Evolutionary conservation across 495 filamentous ascomycete species (phyloP).

Genomic region (Lophiostoma macrostomum): DNA sequence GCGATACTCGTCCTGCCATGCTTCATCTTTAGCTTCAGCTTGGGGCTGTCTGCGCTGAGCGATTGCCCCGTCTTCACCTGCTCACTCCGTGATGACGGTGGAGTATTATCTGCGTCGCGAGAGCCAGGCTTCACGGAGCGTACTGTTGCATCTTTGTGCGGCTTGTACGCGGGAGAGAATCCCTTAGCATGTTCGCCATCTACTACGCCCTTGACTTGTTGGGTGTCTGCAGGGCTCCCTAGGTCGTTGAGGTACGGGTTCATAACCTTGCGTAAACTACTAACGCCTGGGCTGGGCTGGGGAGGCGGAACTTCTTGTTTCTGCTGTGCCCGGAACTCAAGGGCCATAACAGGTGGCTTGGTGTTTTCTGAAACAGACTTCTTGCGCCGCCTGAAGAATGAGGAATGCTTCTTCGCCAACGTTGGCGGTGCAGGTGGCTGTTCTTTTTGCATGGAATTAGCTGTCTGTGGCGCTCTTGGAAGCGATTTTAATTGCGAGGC

Average conservation of each 20-base stretch:
- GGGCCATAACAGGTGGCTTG: conserved; percentile 49
- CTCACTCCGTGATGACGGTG: conserved; percentile 24
- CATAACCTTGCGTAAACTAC: conserved; percentile 87
- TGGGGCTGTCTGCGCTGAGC: conserved; percentile 23
- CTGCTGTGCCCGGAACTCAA: conserved; percentile 33
- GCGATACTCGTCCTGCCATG: conserved; percentile 20
- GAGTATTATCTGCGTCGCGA: conserved; percentile 20
- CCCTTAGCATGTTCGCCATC: conserved; percentile 37
- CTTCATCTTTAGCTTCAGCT: conserved; percentile 32
- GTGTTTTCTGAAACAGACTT: conserved; percentile 66
- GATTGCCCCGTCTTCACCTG: conserved; percentile 19
- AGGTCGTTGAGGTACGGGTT: conserved; percentile 66
- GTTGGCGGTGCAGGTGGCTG: conserved; percentile 47
- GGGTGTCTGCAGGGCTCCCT: conserved; percentile 26
- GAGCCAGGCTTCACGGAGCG: conserved; percentile 45
- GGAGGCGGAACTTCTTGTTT: conserved; percentile 36
- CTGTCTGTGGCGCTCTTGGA: conserved; percentile 19
- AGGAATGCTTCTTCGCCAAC: conserved; percentile 85
- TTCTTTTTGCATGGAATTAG: conserved; percentile 15
- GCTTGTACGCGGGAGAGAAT: conserved; percentile 65
- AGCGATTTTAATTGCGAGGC: conserved; percentile 31
- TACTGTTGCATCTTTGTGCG: conserved; percentile 57
- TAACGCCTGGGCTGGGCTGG: conserved; percentile 67
- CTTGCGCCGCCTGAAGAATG: conserved; percentile 91
- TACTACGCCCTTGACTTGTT: conserved; percentile 35